Percentiles rank a stretch among this genome's conserved stretches.
Conservation (phyloP, 2,329 filamentous ascomycete species). For the Phyllosticta citribraziliensis region DNA sequence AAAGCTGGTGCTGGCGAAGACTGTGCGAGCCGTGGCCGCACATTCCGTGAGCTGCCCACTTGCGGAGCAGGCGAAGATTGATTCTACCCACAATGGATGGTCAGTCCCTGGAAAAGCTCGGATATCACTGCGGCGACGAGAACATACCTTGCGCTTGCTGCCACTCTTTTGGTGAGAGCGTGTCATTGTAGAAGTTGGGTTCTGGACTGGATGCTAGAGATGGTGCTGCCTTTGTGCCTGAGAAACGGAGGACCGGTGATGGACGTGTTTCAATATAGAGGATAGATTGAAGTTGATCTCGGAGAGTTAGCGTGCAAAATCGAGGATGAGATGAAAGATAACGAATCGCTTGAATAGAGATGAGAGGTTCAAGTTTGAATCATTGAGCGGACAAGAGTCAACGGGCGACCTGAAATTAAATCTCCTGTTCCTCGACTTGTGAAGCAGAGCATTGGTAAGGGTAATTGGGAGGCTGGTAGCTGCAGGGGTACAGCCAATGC, state of each 20-base stretch:
- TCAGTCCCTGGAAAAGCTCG: not conserved
- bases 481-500: not conserved
- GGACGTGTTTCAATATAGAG: too few relatives aligned
- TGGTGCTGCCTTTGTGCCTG: too few relatives aligned
- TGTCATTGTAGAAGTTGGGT: not conserved
- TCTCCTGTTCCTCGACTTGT: not conserved
- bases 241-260: too few relatives aligned
- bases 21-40: not conserved
- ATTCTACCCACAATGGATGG: not conserved
- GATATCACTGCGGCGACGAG: not conserved
- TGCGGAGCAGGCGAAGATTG: not conserved
- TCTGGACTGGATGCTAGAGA: too few relatives aligned
- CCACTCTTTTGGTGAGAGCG: not conserved
- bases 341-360: too few relatives aligned
- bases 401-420: not conserved
- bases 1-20: not conserved
- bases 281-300: too few relatives aligned
- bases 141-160: not conserved
- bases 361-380: too few relatives aligned
- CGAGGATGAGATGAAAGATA: too few relatives aligned
- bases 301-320: too few relatives aligned
- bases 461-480: not conserved
- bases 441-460: not conserved
- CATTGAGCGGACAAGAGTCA: not conserved
- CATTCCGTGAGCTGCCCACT: not conserved